These are phyloP conservation scores for Streptanthus diversifolius DNA, from an alignment of 345 rosid genomes.

Conservation along the genomic window DNA sequence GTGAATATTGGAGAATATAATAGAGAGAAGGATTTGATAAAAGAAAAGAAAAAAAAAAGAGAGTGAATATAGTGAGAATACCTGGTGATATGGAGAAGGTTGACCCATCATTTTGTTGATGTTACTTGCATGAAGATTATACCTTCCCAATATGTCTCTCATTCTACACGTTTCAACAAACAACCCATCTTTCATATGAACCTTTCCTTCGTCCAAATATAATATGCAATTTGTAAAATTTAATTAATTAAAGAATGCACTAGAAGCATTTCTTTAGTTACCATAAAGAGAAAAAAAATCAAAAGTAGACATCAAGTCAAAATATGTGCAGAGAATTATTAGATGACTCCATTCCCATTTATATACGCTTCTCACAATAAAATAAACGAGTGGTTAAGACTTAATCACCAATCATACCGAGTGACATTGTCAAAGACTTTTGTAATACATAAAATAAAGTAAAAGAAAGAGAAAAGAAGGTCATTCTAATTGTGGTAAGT, in stretches of 20 bases:
- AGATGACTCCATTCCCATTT: not conserved
- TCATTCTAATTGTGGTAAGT: conserved; percentile 32
- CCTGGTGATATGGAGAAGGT: conserved; percentile 79
- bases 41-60: not conserved
- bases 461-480: not conserved
- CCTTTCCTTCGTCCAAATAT: not conserved
- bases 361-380: not conserved
- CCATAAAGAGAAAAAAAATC: not conserved
- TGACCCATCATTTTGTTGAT: conserved; percentile 57
- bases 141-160: conserved; percentile 70
- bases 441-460: conserved; percentile 5
- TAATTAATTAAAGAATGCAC: not conserved
- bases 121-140: conserved; percentile 69
- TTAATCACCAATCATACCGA: conserved; percentile 31
- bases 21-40: not conserved
- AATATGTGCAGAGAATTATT: not conserved
- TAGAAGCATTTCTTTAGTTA: not conserved
- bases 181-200: conserved; percentile 3
- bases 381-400: conserved; percentile 16
- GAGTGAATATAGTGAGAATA: conserved; percentile 6
- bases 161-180: conserved; percentile 46
- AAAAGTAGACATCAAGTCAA: not conserved
- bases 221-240: conserved; percentile 2
- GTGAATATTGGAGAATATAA: not conserved
- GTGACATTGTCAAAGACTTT: conserved; percentile 19